Conservation (phyloP, 179 eudicot genomes). For the Gypsophila paniculata region DNA sequence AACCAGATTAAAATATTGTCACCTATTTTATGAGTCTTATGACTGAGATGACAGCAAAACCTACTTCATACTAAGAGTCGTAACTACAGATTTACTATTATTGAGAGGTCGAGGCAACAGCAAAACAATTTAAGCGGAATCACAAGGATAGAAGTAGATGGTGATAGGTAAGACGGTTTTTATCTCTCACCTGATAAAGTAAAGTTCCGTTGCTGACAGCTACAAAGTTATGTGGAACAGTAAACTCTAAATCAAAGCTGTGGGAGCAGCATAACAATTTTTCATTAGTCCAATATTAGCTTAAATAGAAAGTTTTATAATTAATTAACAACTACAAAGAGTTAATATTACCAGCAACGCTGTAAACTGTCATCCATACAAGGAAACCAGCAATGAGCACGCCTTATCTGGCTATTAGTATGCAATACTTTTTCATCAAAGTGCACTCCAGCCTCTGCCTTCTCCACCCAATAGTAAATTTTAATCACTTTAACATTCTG, state of each 20-base stretch:
- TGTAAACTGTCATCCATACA: slow-evolving; percentile 87
- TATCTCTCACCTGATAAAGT: slow-evolving; percentile 80
- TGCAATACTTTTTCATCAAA: slow-evolving; percentile 67
- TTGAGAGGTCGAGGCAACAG: neutral
- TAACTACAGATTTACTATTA: neutral
- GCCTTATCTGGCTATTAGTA: slow-evolving; percentile 89
- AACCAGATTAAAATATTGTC: too few relatives aligned
- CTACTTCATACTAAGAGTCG: too few relatives aligned
- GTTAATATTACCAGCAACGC: slow-evolving; percentile 72
- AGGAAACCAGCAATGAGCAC: slow-evolving; percentile 99
- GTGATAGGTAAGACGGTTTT: neutral
- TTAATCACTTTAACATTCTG: slow-evolving; percentile 84
- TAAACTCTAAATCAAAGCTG: slow-evolving; percentile 94
- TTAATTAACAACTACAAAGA: slow-evolving; percentile 15
- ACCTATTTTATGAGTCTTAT: too few relatives aligned
- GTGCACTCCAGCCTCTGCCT: slow-evolving; percentile 89
- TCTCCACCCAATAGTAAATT: slow-evolving; percentile 97
- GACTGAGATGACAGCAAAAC: too few relatives aligned
- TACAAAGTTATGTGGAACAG: slow-evolving; percentile 78
- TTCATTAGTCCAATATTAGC: slow-evolving; percentile 6
- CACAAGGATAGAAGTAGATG: neutral
- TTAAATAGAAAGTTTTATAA: slow-evolving; percentile 12
- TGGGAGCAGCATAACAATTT: slow-evolving; percentile 14
- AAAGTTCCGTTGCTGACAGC: slow-evolving; percentile 89
- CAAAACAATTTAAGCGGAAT: too few relatives aligned